These are phyloP conservation scores for Onygena corvina DNA, from an alignment of 2,329 filamentous ascomycete species.

Conservation along the genomic window DNA sequence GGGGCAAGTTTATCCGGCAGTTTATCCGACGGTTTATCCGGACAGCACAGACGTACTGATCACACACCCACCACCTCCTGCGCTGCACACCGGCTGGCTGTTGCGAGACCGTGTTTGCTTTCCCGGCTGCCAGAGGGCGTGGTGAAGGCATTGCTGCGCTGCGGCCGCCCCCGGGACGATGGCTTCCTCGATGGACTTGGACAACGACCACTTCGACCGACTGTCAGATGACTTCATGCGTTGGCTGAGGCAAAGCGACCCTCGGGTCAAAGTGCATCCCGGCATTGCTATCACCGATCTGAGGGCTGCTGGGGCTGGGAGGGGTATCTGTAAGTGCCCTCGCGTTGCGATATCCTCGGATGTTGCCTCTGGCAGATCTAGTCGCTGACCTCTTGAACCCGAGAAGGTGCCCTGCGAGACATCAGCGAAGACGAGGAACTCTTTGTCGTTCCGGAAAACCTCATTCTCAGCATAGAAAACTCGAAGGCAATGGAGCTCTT, in stretches of 20 bases:
- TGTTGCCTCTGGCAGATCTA: slow-evolving; percentile 5
- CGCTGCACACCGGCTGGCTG: slow-evolving; percentile 1
- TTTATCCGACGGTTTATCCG: slow-evolving; percentile 7
- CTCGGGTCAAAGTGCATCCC: slow-evolving; percentile 43
- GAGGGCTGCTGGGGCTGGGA: slow-evolving; percentile 43
- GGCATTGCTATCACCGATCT: slow-evolving; percentile 50
- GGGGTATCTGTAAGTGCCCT: slow-evolving; percentile 48
- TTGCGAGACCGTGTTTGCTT: slow-evolving; percentile 10
- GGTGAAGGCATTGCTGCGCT: neutral
- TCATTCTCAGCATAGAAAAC: slow-evolving; percentile 61
- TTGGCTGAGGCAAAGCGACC: slow-evolving; percentile 42
- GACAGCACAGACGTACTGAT: slow-evolving; percentile 18
- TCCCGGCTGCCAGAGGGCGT: neutral
- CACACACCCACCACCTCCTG: slow-evolving; percentile 11
- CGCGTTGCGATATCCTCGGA: slow-evolving; percentile 4
- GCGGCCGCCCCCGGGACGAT: neutral
- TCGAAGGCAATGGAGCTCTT: slow-evolving; percentile 53
- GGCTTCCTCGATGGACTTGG: neutral
- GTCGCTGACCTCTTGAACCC: slow-evolving; percentile 13
- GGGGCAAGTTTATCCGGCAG: slow-evolving; percentile 22
- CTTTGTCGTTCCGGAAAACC: slow-evolving; percentile 63
- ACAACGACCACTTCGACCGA: slow-evolving; percentile 28
- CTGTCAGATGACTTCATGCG: slow-evolving; percentile 42
- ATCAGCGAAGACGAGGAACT: slow-evolving; percentile 64
- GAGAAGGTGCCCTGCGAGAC: slow-evolving; percentile 60